These are phyloP conservation scores for Cocos nucifera DNA, from an alignment of 176 grass and related monocot genomes.

Conservation along the genomic window DNA sequence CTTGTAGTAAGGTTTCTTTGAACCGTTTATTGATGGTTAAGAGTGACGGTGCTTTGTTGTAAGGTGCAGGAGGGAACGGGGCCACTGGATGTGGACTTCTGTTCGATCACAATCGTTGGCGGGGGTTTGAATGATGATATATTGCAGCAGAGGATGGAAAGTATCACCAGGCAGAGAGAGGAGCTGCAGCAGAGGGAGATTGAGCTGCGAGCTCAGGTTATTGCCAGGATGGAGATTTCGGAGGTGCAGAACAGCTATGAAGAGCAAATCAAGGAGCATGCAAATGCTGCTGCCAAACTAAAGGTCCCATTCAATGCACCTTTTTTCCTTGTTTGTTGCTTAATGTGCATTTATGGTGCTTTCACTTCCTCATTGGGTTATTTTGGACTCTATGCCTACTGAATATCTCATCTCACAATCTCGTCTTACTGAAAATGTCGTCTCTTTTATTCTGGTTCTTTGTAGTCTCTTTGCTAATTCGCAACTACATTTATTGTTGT, in stretches of 20 bases:
- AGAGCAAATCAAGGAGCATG: slow-evolving; percentile 61
- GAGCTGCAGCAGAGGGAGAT: slow-evolving; percentile 75
- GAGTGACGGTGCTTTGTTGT: neutral
- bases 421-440: too few species aligned
- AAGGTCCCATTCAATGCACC: slow-evolving; percentile 32
- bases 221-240: slow-evolving; percentile 46
- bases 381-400: too few species aligned
- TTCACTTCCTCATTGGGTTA: too few species aligned
- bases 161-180: slow-evolving; percentile 48
- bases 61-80: slow-evolving; percentile 40
- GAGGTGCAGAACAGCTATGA: slow-evolving; percentile 53
- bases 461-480: too few species aligned
- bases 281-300: slow-evolving; percentile 28
- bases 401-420: too few species aligned
- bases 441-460: too few species aligned
- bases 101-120: slow-evolving; percentile 65
- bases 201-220: slow-evolving; percentile 48
- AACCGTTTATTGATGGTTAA: neutral
- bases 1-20: neutral
- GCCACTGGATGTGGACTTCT: slow-evolving; percentile 37
- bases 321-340: too few species aligned
- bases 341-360: too few species aligned
- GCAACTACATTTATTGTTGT: too few species aligned
- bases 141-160: slow-evolving; percentile 69
- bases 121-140: slow-evolving; percentile 57